Evolutionary conservation across 352 stramenopile genomes (phyloP).

Genomic region (Phytophthora fragariaefolia): DNA sequence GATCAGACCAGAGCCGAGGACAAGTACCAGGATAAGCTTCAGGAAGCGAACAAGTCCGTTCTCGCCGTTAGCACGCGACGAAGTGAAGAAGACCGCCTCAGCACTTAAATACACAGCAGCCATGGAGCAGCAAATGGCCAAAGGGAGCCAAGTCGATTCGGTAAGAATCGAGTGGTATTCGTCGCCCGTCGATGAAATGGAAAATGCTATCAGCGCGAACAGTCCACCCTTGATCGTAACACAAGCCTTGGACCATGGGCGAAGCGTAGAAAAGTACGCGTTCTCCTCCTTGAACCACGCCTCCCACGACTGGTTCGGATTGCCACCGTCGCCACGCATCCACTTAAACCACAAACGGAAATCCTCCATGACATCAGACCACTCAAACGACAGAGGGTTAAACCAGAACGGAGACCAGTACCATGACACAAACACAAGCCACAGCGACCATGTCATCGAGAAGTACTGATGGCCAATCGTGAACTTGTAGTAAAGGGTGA

Average conservation of each 20-base stretch:
- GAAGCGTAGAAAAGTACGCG: slow-evolving; percentile 91
- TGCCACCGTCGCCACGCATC: slow-evolving; percentile 94
- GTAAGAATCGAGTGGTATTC: slow-evolving; percentile 74
- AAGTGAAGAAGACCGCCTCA: slow-evolving; percentile 65
- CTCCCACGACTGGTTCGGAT: slow-evolving; percentile 94
- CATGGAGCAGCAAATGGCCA: slow-evolving; percentile 59
- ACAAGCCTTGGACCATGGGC: slow-evolving; percentile 90
- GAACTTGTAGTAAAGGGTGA: slow-evolving; percentile 95
- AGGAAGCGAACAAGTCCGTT: slow-evolving; percentile 72
- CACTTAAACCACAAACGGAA: slow-evolving; percentile 92
- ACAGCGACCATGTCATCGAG: slow-evolving; percentile 97
- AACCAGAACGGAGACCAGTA: slow-evolving; percentile 98
- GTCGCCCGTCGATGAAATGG: slow-evolving; percentile 81
- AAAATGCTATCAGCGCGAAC: slow-evolving; percentile 87
- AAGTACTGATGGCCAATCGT: slow-evolving; percentile 96
- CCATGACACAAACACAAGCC: slow-evolving; percentile 89
- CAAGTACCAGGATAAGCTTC: slow-evolving; percentile 79
- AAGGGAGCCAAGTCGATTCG: slow-evolving; percentile 60
- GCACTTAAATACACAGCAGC: slow-evolving; percentile 71
- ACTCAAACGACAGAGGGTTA: slow-evolving; percentile 98
- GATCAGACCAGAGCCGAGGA: slow-evolving; percentile 78
- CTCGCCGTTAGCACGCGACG: slow-evolving; percentile 57
- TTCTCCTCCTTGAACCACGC: slow-evolving; percentile 97
- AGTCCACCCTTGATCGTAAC: slow-evolving; percentile 91
- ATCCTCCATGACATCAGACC: slow-evolving; percentile 93